Base-by-base conservation (phyloP, 2,329 filamentous ascomycete species). In the Pestalotiopsis sp. region DNA sequence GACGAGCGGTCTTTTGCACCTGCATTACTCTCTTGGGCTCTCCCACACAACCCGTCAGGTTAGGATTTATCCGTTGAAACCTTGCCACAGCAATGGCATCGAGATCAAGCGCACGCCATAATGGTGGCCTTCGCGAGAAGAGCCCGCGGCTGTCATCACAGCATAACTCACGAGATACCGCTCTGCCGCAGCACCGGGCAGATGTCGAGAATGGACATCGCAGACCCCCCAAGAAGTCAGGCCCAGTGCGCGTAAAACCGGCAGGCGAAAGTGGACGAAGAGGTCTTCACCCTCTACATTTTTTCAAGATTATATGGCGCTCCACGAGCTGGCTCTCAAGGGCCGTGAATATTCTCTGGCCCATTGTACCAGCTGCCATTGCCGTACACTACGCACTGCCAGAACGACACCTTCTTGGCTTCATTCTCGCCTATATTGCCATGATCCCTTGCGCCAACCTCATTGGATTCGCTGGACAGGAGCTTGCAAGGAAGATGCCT, bases 391-490 rank as follows among this genome's bases (percentile, higher is more conserved):
- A 79, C 56, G 73, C 75, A 24, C 35, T 75, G 7, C 68, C 71
- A 4, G 74, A 78, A 26, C 80, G 85, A 68, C 84, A 92, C 72
- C 80, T 92, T 1, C 85, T 86, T 77, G 87, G 90, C 65, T 94
- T 94, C 79, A 83, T 87, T 64, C 84, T 92, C 67, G 89, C 90
- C 61, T 94, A 94, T 75, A 86, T 94, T 69, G 91, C 91, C 72
- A 94, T 94, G 90, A 83, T 94, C 1, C 92, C 92, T 0, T 89
- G 89, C 61, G 92, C 92, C 67, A 94, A 94, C 74, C 78, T 93
- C 67, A 85, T 94, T 65, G 92, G 92, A 0, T 94, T 94, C 73
- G 89, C 91, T 5, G 91, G 91, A 14, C 88, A 91, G 71, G 90
- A 93, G 75, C 80, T 93, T 68, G 88, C 91, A 1, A 86, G 90